phyloP scores from a whole-genome alignment of 2,329 filamentous ascomycete species.

The Ceratocystis cacaofunesta region DNA sequence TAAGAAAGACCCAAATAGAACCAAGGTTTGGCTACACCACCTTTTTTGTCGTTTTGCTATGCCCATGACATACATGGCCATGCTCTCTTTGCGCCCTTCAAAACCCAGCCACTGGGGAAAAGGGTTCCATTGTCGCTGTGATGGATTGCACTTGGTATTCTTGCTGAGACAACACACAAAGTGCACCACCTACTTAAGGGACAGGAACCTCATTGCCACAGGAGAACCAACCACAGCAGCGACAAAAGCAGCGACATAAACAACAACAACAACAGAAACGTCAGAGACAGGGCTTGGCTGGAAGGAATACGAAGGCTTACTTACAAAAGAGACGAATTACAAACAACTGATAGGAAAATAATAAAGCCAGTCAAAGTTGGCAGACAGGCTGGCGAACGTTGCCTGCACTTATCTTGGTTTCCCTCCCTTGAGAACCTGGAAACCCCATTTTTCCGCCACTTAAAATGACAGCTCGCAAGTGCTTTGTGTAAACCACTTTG shows the following conservation, averaged over 20 bases:
- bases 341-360: not conserved
- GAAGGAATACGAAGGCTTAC: not conserved
- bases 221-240: no score
- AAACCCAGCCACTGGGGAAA: not conserved
- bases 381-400: not conserved
- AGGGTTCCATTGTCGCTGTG: not conserved
- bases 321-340: not conserved
- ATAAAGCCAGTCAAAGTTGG: not conserved
- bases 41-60: not conserved
- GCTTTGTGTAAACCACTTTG: not conserved
- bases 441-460: not conserved
- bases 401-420: not conserved
- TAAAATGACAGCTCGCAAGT: not conserved
- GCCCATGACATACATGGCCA: no score
- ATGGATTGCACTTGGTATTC: constrained; percentile 5
- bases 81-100: not conserved
- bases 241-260: not conserved
- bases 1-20: not conserved
- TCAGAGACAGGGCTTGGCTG: not conserved
- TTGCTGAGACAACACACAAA: constrained; percentile 2
- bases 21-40: not conserved
- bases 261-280: not conserved
- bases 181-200: not conserved
- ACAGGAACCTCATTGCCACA: not conserved
- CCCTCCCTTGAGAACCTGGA: not conserved